phyloP scores from a whole-genome alignment of 2,329 filamentous ascomycete species.

The Amphichorda felina region DNA sequence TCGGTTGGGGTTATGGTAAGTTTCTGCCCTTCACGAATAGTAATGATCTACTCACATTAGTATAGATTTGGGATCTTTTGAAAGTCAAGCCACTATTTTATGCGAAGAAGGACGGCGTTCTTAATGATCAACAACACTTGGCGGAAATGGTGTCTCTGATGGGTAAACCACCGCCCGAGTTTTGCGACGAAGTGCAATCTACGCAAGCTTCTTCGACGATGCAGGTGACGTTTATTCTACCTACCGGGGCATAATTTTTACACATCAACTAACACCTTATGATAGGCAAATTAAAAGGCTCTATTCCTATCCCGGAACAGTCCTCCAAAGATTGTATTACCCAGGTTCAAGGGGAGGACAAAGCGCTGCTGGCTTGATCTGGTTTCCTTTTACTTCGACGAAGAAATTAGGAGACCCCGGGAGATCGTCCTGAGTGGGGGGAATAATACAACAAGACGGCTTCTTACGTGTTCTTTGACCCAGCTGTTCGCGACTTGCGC shows the following conservation, averaged over 20 bases:
- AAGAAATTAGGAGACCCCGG: too few relatives aligned
- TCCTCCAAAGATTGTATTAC: conserved; percentile 11
- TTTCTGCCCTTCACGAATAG: conserved; percentile 2
- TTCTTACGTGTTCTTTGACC: too few relatives aligned
- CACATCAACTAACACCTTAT: conserved; percentile 1
- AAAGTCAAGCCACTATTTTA: conserved; percentile 16
- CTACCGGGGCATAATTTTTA: not conserved
- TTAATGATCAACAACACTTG: conserved; percentile 16
- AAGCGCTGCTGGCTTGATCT: conserved; percentile 8
- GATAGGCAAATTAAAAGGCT: conserved; percentile 13
- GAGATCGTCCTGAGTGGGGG: too few relatives aligned
- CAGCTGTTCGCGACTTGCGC: too few relatives aligned
- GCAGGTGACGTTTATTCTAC: conserved; percentile 6
- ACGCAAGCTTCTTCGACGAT: conserved; percentile 10
- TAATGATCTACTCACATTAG: not conserved
- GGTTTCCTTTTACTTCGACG: too few relatives aligned
- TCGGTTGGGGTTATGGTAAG: conserved; percentile 17
- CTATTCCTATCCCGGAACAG: conserved; percentile 12
- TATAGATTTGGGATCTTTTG: conserved; percentile 18
- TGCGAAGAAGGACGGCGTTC: conserved; percentile 7
- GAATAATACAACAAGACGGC: too few relatives aligned
- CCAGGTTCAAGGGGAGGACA: conserved; percentile 10
- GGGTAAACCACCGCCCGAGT: conserved; percentile 19
- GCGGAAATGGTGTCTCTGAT: conserved; percentile 24
- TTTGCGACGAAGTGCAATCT: conserved; percentile 16